phyloP scores from a whole-genome alignment of 331 rosid genomes.

The Malus hybrid region DNA sequence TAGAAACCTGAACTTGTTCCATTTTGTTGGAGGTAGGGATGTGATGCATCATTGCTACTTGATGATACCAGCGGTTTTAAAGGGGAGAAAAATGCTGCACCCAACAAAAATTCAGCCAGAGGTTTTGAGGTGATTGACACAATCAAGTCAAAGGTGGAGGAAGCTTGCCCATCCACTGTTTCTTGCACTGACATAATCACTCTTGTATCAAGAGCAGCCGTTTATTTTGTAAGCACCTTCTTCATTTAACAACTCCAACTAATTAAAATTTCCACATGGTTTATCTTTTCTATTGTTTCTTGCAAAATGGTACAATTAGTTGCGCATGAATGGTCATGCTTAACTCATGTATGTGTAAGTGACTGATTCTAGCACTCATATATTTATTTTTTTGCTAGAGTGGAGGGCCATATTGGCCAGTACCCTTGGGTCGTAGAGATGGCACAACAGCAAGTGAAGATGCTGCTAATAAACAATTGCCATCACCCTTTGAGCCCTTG shows the following conservation, averaged over 20 bases:
- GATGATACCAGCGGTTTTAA: constrained; percentile 59
- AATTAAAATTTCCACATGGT: too few species aligned
- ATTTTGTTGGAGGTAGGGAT: constrained; percentile 42
- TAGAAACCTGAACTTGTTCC: neutral
- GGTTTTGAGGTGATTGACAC: constrained; percentile 75
- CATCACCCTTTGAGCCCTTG: constrained; percentile 74
- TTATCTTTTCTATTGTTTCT: too few species aligned
- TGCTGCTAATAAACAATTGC: constrained; percentile 50
- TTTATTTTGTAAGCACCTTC: constrained; percentile 49
- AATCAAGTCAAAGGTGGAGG: constrained; percentile 63
- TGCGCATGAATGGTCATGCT: neutral
- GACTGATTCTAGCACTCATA: neutral
- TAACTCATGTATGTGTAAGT: neutral
- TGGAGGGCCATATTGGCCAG: constrained; percentile 39
- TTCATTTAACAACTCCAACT: neutral
- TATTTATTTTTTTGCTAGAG: too few species aligned
- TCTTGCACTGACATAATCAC: constrained; percentile 81
- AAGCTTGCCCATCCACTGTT: constrained; percentile 72
- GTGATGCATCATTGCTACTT: constrained; percentile 75
- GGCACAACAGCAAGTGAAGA: constrained; percentile 56
- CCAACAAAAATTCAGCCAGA: constrained; percentile 59
- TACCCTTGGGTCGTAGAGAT: constrained; percentile 78
- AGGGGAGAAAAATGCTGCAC: constrained; percentile 73
- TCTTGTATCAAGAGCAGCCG: constrained; percentile 77
- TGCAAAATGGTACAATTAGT: too few species aligned